These are phyloP conservation scores for Dryas drummondii DNA, from an alignment of 306 rosid species.

Conservation along the genomic window DNA sequence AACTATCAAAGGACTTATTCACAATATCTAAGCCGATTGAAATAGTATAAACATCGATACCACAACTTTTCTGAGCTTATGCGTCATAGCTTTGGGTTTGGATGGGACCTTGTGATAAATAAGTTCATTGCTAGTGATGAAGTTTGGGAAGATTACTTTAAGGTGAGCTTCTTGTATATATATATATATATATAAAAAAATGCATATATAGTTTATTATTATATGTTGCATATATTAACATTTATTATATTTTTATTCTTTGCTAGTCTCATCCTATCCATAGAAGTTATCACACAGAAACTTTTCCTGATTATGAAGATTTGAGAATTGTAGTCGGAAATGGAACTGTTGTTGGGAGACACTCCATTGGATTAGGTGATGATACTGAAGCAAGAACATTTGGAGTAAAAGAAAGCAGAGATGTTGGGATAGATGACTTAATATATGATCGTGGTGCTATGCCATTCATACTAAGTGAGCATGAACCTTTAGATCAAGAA, in stretches of 20 bases:
- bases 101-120: not conserved
- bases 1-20: not conserved
- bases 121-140: not conserved
- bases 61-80: not conserved
- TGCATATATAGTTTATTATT: too few relatives aligned
- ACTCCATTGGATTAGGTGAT: not conserved
- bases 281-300: not conserved
- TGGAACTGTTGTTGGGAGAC: not conserved
- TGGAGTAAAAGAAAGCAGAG: not conserved
- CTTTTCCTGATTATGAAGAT: not conserved
- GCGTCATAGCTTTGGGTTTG: not conserved
- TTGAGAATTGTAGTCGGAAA: constrained; percentile 1
- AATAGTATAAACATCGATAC: not conserved
- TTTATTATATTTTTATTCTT: not conserved
- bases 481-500: not conserved
- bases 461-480: not conserved
- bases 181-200: not conserved
- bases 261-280: constrained; percentile 1
- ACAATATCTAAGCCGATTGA: not conserved
- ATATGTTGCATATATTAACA: too few relatives aligned
- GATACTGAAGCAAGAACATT: not conserved
- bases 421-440: not conserved
- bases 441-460: not conserved
- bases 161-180: not conserved
- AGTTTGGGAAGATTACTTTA: not conserved